Evolutionary conservation across 345 rosid genomes (phyloP), one percentile per base, ranked within the genome.

Genomic region (Pistacia atlantica): DNA sequence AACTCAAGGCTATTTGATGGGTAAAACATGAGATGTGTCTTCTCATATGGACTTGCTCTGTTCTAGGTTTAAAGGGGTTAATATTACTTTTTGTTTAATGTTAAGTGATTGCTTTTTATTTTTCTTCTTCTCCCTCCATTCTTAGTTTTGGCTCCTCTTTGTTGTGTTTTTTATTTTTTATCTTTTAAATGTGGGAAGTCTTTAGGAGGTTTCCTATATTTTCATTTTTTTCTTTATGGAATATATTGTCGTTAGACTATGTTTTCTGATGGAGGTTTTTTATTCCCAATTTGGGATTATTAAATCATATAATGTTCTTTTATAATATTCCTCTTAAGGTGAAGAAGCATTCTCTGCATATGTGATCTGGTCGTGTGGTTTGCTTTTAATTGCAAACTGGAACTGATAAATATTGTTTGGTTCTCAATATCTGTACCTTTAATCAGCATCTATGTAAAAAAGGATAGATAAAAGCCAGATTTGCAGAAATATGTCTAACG

Each of bases 341-440:
- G 38, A 38, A 45, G n/a, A 65, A 42, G 74, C 20, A 58, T 54
- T 11, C 46, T 11, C 46, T n/a, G 1, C 5, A 16, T 38, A 72
- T 20, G 5, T 71, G 54, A 25, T 11, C 17, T 22, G 5, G 6
- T 59, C 6, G 17, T 58, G 6, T 13, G 35, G 52, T 42, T 60
- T 71, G 14, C n/a, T 58, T 28, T 10, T 56, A 45, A 58, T 46
- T 72, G 75, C 25, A 22, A 72, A 72, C 14, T 72, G 57, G 10
- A 14, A 60, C 22, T 59, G 57, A 72, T 72, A 59, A 22, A 5
- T 18, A 3, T 9, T 10, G 10, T 25, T 22, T 45, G 33, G 11
- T 16, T 45, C 8, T 13, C 45, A 20, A 38, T 46, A 38, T 38
- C 52, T 45, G 60, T 13, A 5, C 16, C 3, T 59, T 54, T 56